phyloP scores from a whole-genome alignment of 441 rosid species.

The Croton laevigatus region DNA sequence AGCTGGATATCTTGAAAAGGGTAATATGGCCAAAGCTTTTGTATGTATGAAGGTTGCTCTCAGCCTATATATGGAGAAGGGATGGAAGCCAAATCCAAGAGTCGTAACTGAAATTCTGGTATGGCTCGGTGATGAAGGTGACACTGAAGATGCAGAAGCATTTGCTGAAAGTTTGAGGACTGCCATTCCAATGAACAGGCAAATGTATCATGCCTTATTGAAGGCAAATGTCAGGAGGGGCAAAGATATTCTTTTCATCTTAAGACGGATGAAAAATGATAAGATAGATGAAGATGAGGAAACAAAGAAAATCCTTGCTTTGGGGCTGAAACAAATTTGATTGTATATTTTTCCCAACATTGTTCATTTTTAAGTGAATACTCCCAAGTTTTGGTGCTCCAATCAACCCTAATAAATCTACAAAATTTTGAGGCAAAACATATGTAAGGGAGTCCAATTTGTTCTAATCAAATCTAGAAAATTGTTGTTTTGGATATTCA shows the following conservation, averaged over 20 bases:
- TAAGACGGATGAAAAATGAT: constrained; percentile 49
- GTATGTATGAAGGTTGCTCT: constrained; percentile 54
- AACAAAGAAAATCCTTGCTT: constrained; percentile 33
- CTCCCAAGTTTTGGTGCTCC: background rate
- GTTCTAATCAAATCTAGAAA: no score
- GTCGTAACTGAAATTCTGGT: constrained; percentile 43
- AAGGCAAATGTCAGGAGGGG: constrained; percentile 52
- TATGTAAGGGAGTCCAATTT: no score
- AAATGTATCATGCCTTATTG: constrained; percentile 53
- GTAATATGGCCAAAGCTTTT: constrained; percentile 44
- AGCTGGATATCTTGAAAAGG: constrained; percentile 39
- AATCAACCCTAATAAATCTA: no score
- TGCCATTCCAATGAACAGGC: constrained; percentile 31
- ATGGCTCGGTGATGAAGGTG: constrained; percentile 62
- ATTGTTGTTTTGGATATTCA: no score
- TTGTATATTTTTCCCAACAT: background rate
- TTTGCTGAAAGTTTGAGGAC: constrained; percentile 44
- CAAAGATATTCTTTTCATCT: constrained; percentile 34
- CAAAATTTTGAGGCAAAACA: no score
- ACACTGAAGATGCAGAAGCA: constrained; percentile 41
- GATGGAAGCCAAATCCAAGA: constrained; percentile 54
- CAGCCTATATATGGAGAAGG: constrained; percentile 28
- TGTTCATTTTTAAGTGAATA: background rate
- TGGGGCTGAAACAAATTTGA: constrained; percentile 14
- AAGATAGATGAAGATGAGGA: constrained; percentile 47